Evolutionary conservation across 2,329 filamentous ascomycete genomes (phyloP), one percentile per base, ranked within the genome.

Genomic region (Clonostachys chloroleuca): DNA sequence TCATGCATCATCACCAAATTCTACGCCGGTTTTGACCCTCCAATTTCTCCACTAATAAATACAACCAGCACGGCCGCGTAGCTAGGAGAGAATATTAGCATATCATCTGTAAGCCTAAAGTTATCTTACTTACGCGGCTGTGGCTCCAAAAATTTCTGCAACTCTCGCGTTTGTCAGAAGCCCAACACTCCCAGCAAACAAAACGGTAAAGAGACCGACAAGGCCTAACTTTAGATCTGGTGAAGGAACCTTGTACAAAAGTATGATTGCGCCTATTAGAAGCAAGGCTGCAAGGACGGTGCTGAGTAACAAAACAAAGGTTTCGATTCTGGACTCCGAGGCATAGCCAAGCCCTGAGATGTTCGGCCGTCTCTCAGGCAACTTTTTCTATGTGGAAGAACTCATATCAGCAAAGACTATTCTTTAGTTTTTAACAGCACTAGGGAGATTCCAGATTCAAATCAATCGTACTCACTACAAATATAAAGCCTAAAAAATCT

Each of bases 161-260:
- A 48, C 16, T 37, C 44, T 34, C 10, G 50, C 46, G 20, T 43
- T 50, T 33, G 42, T 52, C 30, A 45, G 44, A 17, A 49, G 7
- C 6, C 44, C 42, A 8, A 49, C 34, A 33, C 46, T 46, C 13
- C n/a, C 13, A 10, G 49, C 44, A 41, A 51, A 51, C 7, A 35
- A 30, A 12, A 42, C 24, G 2, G 49, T 51, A 33, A 49, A 49
- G 7, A 30, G 20, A n/a, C 36, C 42, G 13, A 48, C 40, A 45
- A 75, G 55, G 59, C 62, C n/a, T 66, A 73, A 54, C 69, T 77
- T 44, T 13, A 34, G 18, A 12, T 39, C 35, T 7, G 33, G 24
- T 6, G 24, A 42, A 8, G 18, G 13, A 13, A 44, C 47, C 17
- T 44, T 33, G 43, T 48, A 48, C 8, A 48, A 34, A 6, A 41